Conservation (phyloP, 1,139 yeast species). For the Hyphopichia pseudoburtonii region DNA sequence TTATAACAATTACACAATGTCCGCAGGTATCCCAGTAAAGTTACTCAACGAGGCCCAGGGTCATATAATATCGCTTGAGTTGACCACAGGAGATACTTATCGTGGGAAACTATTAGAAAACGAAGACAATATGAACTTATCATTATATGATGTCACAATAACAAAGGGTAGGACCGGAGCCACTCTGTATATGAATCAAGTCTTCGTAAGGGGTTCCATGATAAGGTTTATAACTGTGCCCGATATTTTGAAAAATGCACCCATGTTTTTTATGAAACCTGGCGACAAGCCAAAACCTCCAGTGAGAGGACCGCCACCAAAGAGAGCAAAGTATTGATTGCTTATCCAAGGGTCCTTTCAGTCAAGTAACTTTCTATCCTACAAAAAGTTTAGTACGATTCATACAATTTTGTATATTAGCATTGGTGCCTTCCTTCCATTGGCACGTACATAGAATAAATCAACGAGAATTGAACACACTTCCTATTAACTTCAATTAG, state of each 20-base stretch:
- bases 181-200: slow-evolving; percentile 77
- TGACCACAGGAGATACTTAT: slow-evolving; percentile 82
- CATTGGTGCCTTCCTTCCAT: too few relatives aligned
- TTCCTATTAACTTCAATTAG: too few relatives aligned
- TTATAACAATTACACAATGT: slow-evolving; percentile 23
- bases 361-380: neutral
- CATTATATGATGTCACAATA: slow-evolving; percentile 76
- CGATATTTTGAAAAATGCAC: slow-evolving; percentile 83
- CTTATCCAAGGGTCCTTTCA: neutral
- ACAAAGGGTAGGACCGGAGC: slow-evolving; percentile 69
- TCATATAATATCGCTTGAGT: slow-evolving; percentile 79
- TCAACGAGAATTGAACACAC: neutral
- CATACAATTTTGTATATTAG: too few relatives aligned
- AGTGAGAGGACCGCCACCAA: slow-evolving; percentile 59
- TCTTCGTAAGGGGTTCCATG: slow-evolving; percentile 89
- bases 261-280: slow-evolving; percentile 71
- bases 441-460: neutral
- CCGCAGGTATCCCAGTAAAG: slow-evolving; percentile 80
- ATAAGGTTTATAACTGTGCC: slow-evolving; percentile 84
- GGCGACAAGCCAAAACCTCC: slow-evolving; percentile 70
- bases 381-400: too few relatives aligned
- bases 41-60: slow-evolving; percentile 89
- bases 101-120: slow-evolving; percentile 82
- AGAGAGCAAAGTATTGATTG: slow-evolving; percentile 23
- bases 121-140: slow-evolving; percentile 93